Percentiles rank a stretch among this genome's conserved stretches.
Conservation (phyloP, 208 protist species). For the Balamuthia mandrillaris region DNA sequence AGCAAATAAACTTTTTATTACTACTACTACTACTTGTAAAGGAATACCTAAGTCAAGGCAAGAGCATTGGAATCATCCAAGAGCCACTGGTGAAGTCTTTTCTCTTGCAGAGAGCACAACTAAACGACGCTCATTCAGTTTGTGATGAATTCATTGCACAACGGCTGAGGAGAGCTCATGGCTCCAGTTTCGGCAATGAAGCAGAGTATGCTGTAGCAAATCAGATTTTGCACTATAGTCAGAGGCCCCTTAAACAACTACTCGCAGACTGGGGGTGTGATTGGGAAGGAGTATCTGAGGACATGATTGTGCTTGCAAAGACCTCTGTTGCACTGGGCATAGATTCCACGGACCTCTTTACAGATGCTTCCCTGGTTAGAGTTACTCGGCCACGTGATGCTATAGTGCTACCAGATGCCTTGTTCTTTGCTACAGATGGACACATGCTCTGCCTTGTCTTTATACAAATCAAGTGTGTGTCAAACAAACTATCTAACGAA, state of each 20-base stretch:
- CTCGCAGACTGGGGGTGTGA: neutral
- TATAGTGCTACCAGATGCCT: neutral
- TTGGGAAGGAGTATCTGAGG: neutral
- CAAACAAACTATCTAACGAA: neutral
- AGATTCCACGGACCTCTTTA: neutral
- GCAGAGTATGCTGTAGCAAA: neutral
- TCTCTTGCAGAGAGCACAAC: neutral
- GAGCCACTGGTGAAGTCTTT: slow-evolving; percentile 20
- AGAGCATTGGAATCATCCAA: neutral
- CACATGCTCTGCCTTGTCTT: neutral
- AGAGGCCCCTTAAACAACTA: neutral
- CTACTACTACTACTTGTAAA: neutral
- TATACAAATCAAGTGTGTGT: neutral
- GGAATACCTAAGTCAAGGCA: neutral
- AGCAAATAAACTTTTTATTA: too few relatives aligned
- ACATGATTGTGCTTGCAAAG: neutral
- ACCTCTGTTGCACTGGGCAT: neutral
- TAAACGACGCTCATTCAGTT: neutral
- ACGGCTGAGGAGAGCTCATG: neutral
- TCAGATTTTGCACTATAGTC: neutral
- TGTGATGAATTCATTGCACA: slow-evolving; percentile 4
- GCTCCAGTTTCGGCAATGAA: neutral
- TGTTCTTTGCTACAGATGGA: neutral
- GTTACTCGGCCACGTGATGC: neutral
- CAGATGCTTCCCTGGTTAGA: neutral